Evolutionary conservation across 768 basidiomycete species (phyloP).

Genomic region (Gloeopeniophorella convolvens): DNA sequence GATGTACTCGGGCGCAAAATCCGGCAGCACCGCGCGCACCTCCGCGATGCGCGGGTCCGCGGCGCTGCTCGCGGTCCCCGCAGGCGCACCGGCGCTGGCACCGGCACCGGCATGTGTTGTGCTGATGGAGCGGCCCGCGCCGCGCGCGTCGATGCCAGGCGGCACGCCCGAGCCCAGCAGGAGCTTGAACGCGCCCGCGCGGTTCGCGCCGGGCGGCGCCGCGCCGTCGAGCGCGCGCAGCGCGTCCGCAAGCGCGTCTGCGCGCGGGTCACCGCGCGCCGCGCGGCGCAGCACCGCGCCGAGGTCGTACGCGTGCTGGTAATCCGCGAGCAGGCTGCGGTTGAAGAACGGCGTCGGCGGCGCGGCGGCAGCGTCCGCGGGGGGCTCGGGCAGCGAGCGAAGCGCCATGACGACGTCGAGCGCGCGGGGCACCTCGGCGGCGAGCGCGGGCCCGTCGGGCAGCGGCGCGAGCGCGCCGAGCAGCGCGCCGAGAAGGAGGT

Average conservation of each 20-base stretch:
- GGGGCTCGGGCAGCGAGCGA: slow-evolving; percentile 37
- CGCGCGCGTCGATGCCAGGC: slow-evolving; percentile 35
- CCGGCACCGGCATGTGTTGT: slow-evolving; percentile 5
- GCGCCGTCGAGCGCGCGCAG: slow-evolving; percentile 37
- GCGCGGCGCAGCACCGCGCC: slow-evolving; percentile 36
- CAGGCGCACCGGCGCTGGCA: background rate
- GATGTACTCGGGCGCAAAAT: slow-evolving; percentile 50
- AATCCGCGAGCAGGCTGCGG: slow-evolving; percentile 61
- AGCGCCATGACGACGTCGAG: slow-evolving; percentile 57
- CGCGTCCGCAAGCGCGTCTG: slow-evolving; percentile 49
- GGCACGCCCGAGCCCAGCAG: slow-evolving; percentile 53
- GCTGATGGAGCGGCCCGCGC: slow-evolving; percentile 24
- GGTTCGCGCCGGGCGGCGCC: slow-evolving; percentile 19
- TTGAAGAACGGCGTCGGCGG: slow-evolving; percentile 47
- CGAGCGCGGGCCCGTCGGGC: slow-evolving; percentile 37
- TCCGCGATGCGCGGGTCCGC: slow-evolving; percentile 57
- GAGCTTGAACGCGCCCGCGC: slow-evolving; percentile 55
- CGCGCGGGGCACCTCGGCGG: slow-evolving; percentile 42
- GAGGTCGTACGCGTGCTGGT: slow-evolving; percentile 62
- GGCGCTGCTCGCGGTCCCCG: slow-evolving; percentile 30
- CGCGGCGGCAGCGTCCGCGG: background rate
- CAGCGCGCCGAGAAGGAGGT: slow-evolving; percentile 46
- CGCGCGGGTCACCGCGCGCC: slow-evolving; percentile 46
- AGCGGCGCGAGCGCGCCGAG: slow-evolving; percentile 39
- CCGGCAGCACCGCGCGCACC: slow-evolving; percentile 72